Evolutionary conservation across 2,329 filamentous ascomycete genomes (phyloP), one percentile per base, ranked within the genome.

Genomic region (Botryotinia calthae): DNA sequence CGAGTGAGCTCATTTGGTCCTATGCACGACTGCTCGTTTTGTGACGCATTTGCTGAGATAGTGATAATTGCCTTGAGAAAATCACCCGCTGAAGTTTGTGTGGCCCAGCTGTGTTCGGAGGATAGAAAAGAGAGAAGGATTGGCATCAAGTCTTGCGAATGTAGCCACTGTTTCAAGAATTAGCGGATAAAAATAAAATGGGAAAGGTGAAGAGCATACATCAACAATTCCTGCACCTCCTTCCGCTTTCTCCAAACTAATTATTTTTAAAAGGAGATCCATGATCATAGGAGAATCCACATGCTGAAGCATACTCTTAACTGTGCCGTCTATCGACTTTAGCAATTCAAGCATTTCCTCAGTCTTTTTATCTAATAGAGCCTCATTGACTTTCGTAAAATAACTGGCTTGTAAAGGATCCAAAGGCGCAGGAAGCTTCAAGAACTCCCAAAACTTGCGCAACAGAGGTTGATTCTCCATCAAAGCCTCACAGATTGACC

Each of bases 31-130:
- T 98, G 95, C 80, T 99, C 96, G 79, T 98, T 97, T 78, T 97
- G 96, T 1, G 95, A 98, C 4, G 96, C 96, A 80, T 99, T 99
- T 74, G 96, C 96, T 1, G 96, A 98, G 73, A 99, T 98, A 40
- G 96, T 99, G 77, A 99, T 98, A 80, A 99, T 98, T 59, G 96
- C 96, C 82, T 99, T 99, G 79, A 99, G 88, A 78, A 99, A 99
- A 81, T 99, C 96, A 61, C 96, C 96, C 0, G 96, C 96, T 0
- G 96, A 97, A 0, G 96, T 98, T 82, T 99, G 96, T 2, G 96
- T 97, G 1, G 95, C 93, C 82, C 94, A 93, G 75, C 90, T 92
- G 80, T 97, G 90, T 74, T 97, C 90, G 1, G 94, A 91, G 2
- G 93, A 91, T 34, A 99, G 88, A 82, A 95, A 98, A 8, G 93